Base-by-base conservation (phyloP, 805 yeast species). In the Ogataea haglerorum region DNA sequence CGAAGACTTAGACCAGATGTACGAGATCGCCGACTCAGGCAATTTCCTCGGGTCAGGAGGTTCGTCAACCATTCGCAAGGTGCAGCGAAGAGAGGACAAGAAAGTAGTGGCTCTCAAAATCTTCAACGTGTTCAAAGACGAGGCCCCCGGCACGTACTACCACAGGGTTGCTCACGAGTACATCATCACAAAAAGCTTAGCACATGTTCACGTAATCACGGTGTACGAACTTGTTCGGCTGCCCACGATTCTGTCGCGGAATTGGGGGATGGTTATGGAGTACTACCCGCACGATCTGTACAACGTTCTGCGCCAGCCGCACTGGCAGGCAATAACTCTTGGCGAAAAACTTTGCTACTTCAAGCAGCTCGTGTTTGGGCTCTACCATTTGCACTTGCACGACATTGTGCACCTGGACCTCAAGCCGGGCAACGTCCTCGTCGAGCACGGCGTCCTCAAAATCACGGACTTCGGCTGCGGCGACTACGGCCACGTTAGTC, bases 401-500 rank as follows among this genome's bases (percentile, higher is more conserved):
- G 93, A 83, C 44, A 70, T 83, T 32, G 87, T 76, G 10, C 91
- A 84, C 57, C 68, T 82, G 30, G 93, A 84, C 65, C 64, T 84
- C 53, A 84, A 84, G 59, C 89, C 90, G 0, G 90, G 84, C 53
- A 84, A 84, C 53, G 68, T 83, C 4, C 61, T 84, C 41, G 51
- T 84, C n/a, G 74, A 78, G 40, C 61, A 61, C 9, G 91, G 90
- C 2, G 56, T 80, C 24, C 75, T 80, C 34, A 82, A 83, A 54
- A 59, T 84, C 21, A 80, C 88, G 23, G 93, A 84, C 65, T 84
- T 83, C 59, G 93, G 93, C 44, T 84, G 84, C 25, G 76, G 85
- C 36, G 82, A 75, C 38, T 75, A 75, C 56, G 85, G 81, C 13
- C 82, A 79, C 57, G 72, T 63, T 37, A 67, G 59, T 15, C 75